Percentiles rank a stretch among this genome's conserved stretches.
phyloP scores from a whole-genome alignment of 139 green algal species.

The Picochlorum sp. region DNA sequence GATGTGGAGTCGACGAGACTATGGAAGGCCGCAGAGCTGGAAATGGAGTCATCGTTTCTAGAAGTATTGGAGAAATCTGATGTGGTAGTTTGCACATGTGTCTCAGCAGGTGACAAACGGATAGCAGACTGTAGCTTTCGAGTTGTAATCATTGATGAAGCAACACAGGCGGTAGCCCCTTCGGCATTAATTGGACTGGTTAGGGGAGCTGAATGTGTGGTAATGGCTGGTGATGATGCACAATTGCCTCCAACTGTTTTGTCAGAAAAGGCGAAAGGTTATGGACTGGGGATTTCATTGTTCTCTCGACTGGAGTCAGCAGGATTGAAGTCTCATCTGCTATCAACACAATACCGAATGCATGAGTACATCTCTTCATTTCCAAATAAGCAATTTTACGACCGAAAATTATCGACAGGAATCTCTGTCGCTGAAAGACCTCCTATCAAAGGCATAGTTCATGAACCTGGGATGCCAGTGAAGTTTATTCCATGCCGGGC shows the following conservation, averaged over 20 bases:
- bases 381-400: slow-evolving; percentile 49
- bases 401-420: slow-evolving; percentile 26
- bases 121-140: slow-evolving; percentile 38
- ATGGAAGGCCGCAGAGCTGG: slow-evolving; percentile 14
- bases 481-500: background rate
- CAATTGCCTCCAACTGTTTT: slow-evolving; percentile 79
- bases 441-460: background rate
- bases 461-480: no score
- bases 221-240: slow-evolving; percentile 82
- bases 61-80: slow-evolving; percentile 33
- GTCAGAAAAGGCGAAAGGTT: slow-evolving; percentile 33
- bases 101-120: slow-evolving; percentile 37
- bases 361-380: slow-evolving; percentile 59
- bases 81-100: slow-evolving; percentile 54
- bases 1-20: background rate
- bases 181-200: slow-evolving; percentile 71
- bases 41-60: slow-evolving; percentile 14
- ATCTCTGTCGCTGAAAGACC: slow-evolving; percentile 18
- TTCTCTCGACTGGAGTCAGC: slow-evolving; percentile 59
- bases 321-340: slow-evolving; percentile 57
- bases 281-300: slow-evolving; percentile 60
- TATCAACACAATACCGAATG: slow-evolving; percentile 93
- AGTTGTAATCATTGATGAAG: slow-evolving; percentile 87
- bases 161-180: slow-evolving; percentile 83
- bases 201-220: slow-evolving; percentile 58